Percentiles rank a stretch among this genome's conserved stretches.
phyloP scores from a whole-genome alignment of 2,329 filamentous ascomycete species.

The Aureobasidium sp. region DNA sequence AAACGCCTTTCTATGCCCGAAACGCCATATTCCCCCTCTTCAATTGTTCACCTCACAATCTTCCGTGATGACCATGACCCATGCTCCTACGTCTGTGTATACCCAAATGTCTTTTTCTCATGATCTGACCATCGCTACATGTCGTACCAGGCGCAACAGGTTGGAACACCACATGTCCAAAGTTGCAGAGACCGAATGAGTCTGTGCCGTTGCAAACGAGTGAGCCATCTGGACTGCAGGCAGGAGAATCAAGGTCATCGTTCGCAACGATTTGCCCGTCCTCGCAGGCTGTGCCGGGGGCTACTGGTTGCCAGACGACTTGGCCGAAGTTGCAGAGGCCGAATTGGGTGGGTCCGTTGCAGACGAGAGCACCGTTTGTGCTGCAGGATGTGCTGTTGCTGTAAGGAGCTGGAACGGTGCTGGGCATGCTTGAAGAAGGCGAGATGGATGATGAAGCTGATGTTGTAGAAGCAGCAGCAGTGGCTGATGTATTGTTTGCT shows the following conservation, averaged over 20 bases:
- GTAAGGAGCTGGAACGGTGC: background rate
- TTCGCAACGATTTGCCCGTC: constrained; percentile 25
- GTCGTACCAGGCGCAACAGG: constrained; percentile 38
- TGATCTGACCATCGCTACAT: constrained; percentile 37
- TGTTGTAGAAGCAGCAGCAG: background rate
- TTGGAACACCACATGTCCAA: constrained; percentile 36
- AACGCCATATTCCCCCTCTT: background rate
- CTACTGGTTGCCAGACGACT: constrained; percentile 35
- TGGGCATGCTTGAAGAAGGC: background rate
- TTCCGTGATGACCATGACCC: background rate
- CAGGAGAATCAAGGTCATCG: constrained; percentile 17
- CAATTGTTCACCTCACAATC: background rate
- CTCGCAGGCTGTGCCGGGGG: constrained; percentile 37
- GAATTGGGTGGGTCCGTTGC: constrained; percentile 36
- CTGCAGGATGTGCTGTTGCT: constrained; percentile 30
- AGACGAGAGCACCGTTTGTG: constrained; percentile 36
- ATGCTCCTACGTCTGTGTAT: background rate
- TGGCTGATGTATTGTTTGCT: constrained; percentile 7
- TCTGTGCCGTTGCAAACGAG: constrained; percentile 34
- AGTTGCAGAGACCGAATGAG: constrained; percentile 39
- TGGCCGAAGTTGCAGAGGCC: constrained; percentile 39
- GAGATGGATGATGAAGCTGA: background rate
- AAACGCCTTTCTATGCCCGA: background rate
- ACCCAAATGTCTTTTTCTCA: constrained; percentile 17
- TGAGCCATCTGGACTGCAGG: constrained; percentile 32